Conservation (phyloP, 257 asterid genomes). For the Verbena officinalis region DNA sequence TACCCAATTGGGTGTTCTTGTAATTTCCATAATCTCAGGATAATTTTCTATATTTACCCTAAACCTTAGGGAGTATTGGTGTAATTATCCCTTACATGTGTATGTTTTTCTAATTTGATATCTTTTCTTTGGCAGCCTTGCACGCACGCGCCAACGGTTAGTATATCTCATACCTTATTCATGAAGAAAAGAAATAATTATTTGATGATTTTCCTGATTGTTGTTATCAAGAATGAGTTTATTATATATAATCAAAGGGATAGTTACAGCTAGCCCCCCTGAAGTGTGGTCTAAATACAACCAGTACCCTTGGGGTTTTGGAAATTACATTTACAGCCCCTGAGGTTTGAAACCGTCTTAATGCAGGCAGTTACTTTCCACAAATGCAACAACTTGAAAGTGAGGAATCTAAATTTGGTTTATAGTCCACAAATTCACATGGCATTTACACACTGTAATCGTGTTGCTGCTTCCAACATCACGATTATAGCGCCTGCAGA, state of each 20-base stretch:
- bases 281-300: too few relatives aligned
- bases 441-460: constrained; percentile 52
- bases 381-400: constrained; percentile 67
- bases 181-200: neutral
- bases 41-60: too few relatives aligned
- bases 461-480: constrained; percentile 51
- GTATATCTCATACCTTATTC: constrained; percentile 25
- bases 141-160: constrained; percentile 82
- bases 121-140: constrained; percentile 72
- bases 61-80: too few relatives aligned
- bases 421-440: constrained; percentile 76
- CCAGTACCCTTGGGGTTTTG: too few relatives aligned
- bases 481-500: constrained; percentile 57
- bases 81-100: too few relatives aligned
- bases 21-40: too few relatives aligned
- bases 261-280: too few relatives aligned
- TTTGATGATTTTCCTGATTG: constrained; percentile 12
- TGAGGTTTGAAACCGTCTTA: too few relatives aligned
- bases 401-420: constrained; percentile 47
- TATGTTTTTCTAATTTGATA: neutral
- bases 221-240: neutral
- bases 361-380: constrained; percentile 84
- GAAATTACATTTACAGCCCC: too few relatives aligned
- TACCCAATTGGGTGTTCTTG: too few relatives aligned
- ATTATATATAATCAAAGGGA: too few relatives aligned